Percentiles rank a stretch among this genome's conserved stretches.
phyloP scores from a whole-genome alignment of 192 early-diverging fungal genomes.

The Podila minutissima region DNA sequence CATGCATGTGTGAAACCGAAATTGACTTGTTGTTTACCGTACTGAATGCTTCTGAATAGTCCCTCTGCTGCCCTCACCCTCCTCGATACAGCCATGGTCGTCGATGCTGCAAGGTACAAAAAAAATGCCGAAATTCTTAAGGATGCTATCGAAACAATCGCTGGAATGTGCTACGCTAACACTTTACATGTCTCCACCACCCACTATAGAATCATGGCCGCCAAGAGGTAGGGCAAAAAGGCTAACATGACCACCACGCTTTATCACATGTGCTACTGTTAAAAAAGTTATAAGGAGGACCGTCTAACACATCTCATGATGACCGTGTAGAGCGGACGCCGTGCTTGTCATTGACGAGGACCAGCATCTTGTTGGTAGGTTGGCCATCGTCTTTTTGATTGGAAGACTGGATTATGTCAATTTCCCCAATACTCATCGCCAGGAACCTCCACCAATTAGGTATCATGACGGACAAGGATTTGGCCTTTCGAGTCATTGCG shows the following conservation, averaged over 20 bases:
- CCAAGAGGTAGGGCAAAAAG: conserved; percentile 38
- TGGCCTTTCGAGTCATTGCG: conserved; percentile 88
- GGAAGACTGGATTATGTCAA: background rate
- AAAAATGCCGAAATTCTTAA: background rate
- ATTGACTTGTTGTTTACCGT: background rate
- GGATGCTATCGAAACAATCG: too few species aligned
- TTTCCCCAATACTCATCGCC: background rate
- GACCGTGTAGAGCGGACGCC: conserved; percentile 44
- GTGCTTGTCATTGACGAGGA: conserved; percentile 55
- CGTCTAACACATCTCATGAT: background rate
- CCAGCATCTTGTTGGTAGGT: conserved; percentile 46
- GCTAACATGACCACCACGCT: background rate
- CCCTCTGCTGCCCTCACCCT: conserved; percentile 44
- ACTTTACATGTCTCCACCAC: background rate
- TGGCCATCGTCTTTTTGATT: background rate
- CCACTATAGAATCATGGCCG: conserved; percentile 45
- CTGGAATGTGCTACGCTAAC: background rate
- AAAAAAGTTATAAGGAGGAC: background rate
- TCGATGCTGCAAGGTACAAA: conserved; percentile 52
- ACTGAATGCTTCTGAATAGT: conserved; percentile 7
- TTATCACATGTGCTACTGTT: background rate
- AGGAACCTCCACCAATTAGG: conserved; percentile 57
- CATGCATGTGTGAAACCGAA: background rate
- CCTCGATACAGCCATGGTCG: conserved; percentile 43
- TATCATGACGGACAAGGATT: conserved; percentile 93